Evolutionary conservation across 2,329 filamentous ascomycete species (phyloP).

Genomic region (Meredithiella fracta): DNA sequence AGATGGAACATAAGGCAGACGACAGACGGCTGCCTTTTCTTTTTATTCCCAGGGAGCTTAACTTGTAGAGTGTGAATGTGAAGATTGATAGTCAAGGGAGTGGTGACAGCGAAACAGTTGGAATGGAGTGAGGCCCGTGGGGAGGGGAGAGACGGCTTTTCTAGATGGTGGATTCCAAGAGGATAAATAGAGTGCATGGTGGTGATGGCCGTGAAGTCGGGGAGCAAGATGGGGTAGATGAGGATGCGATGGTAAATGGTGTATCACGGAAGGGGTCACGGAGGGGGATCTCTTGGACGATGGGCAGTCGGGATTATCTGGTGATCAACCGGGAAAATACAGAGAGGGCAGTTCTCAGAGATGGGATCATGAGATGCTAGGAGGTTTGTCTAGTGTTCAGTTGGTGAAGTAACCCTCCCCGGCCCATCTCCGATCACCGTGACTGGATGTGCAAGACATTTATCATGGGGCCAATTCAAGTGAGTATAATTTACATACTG

Average conservation of each 20-base stretch:
- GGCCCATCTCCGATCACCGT: too few relatives aligned
- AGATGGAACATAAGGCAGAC: neutral
- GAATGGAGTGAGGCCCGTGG: neutral
- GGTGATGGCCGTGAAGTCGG: neutral
- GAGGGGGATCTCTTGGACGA: neutral
- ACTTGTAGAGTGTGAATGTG: neutral
- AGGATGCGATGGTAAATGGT: neutral
- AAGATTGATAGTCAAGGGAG: neutral
- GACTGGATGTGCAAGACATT: neutral
- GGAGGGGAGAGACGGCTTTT: neutral
- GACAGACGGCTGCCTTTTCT: too few relatives aligned
- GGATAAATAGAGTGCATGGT: neutral
- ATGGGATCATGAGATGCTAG: neutral
- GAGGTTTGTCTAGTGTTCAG: neutral
- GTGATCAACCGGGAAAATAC: too few relatives aligned
- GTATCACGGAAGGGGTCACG: neutral
- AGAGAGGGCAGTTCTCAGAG: neutral
- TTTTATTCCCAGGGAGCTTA: neutral
- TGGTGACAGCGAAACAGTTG: neutral
- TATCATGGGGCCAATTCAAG: neutral
- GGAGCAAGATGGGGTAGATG: neutral
- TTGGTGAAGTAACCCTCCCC: neutral
- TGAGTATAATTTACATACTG: neutral
- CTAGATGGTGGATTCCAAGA: neutral
- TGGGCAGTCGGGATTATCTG: neutral